Conservation (phyloP, 2,329 filamentous ascomycete genomes). For the Emmonsiellopsis sp. region DNA sequence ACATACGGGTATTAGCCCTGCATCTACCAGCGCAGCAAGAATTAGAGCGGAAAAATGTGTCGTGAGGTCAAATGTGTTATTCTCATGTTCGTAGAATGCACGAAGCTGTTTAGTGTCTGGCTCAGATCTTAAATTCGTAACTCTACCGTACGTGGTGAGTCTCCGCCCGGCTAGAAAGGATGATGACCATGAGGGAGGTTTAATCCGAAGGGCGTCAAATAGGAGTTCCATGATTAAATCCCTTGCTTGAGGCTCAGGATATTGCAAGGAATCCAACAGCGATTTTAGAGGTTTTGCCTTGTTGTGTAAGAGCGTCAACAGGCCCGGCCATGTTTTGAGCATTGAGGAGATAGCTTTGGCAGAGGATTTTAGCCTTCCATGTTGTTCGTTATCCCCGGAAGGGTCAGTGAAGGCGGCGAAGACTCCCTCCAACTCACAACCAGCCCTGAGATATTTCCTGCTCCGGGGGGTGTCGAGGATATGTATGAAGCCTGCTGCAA, state of each 20-base stretch:
- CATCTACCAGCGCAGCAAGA: conserved; percentile 72
- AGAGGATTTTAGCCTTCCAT: conserved; percentile 68
- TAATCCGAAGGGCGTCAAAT: conserved; percentile 77
- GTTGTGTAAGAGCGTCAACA: conserved; percentile 82
- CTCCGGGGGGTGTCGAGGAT: conserved; percentile 75
- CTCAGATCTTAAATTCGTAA: conserved; percentile 68
- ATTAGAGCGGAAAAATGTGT: conserved; percentile 90
- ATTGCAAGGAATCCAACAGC: conserved; percentile 57
- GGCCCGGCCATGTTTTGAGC: conserved; percentile 85
- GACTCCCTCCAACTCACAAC: conserved; percentile 78
- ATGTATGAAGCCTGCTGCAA: conserved; percentile 80
- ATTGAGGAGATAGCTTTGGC: conserved; percentile 87
- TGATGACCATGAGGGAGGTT: conserved; percentile 87
- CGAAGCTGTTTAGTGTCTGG: conserved; percentile 42
- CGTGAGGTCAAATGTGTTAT: conserved; percentile 60
- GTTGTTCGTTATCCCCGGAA: conserved; percentile 44
- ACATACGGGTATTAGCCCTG: conserved; percentile 55
- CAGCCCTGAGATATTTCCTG: conserved; percentile 73
- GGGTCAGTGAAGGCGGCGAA: conserved; percentile 93
- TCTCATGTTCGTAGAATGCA: conserved; percentile 56
- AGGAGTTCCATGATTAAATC: conserved; percentile 83
- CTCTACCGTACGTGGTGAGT: conserved; percentile 91
- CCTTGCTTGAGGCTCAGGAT: conserved; percentile 45
- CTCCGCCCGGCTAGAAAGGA: conserved; percentile 88
- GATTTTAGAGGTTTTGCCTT: conserved; percentile 77